Percentiles rank a stretch among this genome's conserved stretches.
phyloP scores from a whole-genome alignment of 169 alveolate genomes.

The Eimeria falciformis region DNA sequence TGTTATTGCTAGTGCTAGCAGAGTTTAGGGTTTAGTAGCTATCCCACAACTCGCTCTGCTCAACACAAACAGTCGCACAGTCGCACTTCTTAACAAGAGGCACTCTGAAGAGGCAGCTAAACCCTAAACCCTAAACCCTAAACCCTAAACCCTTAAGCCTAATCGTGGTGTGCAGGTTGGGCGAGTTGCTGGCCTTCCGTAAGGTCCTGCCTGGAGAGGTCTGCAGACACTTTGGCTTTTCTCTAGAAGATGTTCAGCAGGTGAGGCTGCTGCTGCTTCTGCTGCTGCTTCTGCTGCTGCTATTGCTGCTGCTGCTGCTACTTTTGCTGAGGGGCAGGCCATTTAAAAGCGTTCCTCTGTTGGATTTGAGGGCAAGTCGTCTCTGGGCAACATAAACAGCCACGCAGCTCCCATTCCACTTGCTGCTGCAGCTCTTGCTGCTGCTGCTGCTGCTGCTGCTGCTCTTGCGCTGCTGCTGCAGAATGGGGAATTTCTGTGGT shows the following conservation, averaged over 20 bases:
- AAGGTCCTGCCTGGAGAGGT: slow-evolving; percentile 1
- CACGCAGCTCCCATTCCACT: neutral
- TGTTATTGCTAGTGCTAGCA: neutral
- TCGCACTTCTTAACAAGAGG: neutral
- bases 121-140: neutral
- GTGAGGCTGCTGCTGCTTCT: slow-evolving; percentile 35
- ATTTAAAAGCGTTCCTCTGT: too few relatives aligned
- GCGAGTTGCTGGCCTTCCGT: slow-evolving; percentile 30
- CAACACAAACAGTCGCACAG: neutral
- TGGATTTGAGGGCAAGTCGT: too few relatives aligned
- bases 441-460: neutral
- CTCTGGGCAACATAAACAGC: too few relatives aligned
- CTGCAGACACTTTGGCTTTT: slow-evolving; percentile 16
- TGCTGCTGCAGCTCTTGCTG: slow-evolving; percentile 7
- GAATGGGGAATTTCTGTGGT: slow-evolving; percentile 24
- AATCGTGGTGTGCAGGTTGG: neutral
- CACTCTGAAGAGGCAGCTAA: neutral
- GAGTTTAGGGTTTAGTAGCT: too few relatives aligned
- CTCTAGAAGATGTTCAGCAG: neutral
- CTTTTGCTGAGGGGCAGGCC: neutral
- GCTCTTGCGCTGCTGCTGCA: slow-evolving; percentile 3
- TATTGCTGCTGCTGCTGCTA: neutral
- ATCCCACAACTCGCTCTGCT: too few relatives aligned
- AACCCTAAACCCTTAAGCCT: slow-evolving; percentile 40
- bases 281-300: slow-evolving; percentile 29